Evolutionary conservation across 495 filamentous ascomycete genomes (phyloP).

Genomic region (Podospora appendiculata): DNA sequence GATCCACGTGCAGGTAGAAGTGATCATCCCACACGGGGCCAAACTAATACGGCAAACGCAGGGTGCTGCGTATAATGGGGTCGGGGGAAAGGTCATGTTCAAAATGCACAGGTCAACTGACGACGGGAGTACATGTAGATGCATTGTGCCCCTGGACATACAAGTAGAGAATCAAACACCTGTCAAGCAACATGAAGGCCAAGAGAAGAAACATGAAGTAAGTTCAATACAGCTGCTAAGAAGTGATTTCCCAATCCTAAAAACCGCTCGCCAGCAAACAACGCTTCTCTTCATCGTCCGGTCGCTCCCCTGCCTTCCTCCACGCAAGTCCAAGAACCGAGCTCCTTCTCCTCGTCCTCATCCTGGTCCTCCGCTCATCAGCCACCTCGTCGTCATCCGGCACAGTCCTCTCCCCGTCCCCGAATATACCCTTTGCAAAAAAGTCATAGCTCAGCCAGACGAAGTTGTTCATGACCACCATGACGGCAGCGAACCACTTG

Average conservation of each 20-base stretch:
- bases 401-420: constrained; percentile 78
- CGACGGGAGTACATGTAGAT: no score
- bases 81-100: no score
- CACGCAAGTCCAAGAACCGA: neutral
- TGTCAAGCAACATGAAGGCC: no score
- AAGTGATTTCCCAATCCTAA: neutral
- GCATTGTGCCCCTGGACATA: no score
- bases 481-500: constrained; percentile 50
- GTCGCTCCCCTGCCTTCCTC: neutral
- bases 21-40: constrained; percentile 11
- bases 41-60: neutral
- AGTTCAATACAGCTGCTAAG: no score
- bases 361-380: constrained; percentile 58
- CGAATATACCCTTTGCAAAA: constrained; percentile 60
- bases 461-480: constrained; percentile 37
- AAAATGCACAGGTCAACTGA: no score
- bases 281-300: constrained; percentile 10
- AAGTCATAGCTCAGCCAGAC: constrained; percentile 74
- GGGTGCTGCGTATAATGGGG: neutral
- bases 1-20: neutral
- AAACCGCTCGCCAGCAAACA: constrained; percentile 6
- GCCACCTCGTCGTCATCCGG: constrained; percentile 16
- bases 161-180: no score
- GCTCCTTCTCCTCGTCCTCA: constrained; percentile 8
- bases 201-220: no score